These are phyloP conservation scores for Acanthamoeba triangularis DNA, from an alignment of 208 protist species.

Conservation along the genomic window DNA sequence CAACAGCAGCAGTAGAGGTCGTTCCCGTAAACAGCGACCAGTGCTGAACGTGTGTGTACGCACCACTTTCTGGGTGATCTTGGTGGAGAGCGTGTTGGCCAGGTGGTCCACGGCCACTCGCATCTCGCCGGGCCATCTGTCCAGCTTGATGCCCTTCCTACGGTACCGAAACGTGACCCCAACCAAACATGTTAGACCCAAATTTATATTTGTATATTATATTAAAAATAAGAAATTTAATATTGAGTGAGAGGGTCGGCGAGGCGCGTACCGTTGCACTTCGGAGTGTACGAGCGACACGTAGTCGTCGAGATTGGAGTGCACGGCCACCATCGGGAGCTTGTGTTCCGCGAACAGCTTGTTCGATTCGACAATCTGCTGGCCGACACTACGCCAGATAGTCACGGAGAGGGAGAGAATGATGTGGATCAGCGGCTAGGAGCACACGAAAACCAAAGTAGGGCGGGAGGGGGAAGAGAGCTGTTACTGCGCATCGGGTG, in stretches of 20 bases:
- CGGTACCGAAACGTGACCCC: background rate
- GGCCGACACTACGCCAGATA: background rate
- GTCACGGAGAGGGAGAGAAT: too few species aligned
- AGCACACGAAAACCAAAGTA: background rate
- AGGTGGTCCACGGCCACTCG: constrained; percentile 21
- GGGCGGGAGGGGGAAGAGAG: background rate
- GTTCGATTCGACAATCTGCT: background rate
- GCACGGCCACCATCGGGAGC: background rate
- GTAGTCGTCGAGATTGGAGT: constrained; percentile 70
- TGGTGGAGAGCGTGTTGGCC: constrained; percentile 61
- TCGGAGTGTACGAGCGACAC: constrained; percentile 4
- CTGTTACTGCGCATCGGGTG: constrained; percentile 26
- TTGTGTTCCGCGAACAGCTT: background rate
- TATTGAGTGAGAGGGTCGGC: too few species aligned
- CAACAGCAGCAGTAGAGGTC: background rate
- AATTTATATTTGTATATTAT: too few species aligned
- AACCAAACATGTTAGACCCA: too few species aligned
- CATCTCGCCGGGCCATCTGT: constrained; percentile 16
- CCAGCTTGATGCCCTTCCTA: constrained; percentile 1
- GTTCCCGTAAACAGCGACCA: background rate
- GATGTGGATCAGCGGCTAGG: background rate
- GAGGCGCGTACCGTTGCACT: background rate
- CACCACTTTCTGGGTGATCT: constrained; percentile 56
- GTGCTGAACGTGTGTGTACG: background rate
- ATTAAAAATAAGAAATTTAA: too few species aligned